Conservation (phyloP, 441 rosid species). For the Theobroma grandiflorum region DNA sequence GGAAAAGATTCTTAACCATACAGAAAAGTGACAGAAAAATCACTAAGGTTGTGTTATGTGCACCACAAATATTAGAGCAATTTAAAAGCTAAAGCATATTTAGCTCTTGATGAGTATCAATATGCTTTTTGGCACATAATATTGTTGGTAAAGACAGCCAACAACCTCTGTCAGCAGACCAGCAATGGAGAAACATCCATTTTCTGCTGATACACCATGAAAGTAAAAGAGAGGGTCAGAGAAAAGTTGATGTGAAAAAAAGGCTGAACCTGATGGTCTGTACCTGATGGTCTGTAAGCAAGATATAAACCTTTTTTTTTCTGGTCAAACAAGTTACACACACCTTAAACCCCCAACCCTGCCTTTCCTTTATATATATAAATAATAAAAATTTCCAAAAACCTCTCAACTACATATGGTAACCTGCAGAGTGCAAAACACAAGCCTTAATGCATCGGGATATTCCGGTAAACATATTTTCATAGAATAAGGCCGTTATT, state of each 20-base stretch:
- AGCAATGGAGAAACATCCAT: constrained; percentile 18
- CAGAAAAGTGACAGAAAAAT: neutral
- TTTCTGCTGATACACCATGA: neutral
- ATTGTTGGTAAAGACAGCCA: neutral
- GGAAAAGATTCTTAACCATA: no score
- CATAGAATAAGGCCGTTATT: neutral
- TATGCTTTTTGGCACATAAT: neutral
- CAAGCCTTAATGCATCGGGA: neutral
- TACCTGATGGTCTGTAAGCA: neutral
- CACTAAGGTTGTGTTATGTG: neutral
- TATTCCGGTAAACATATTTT: neutral
- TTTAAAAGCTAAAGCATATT: neutral
- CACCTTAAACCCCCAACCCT: neutral
- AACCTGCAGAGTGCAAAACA: neutral
- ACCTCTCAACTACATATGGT: neutral
- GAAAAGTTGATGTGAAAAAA: neutral
- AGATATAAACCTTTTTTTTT: no score
- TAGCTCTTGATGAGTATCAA: neutral
- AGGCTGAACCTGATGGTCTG: neutral
- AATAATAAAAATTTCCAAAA: neutral
- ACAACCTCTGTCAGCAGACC: constrained; percentile 10
- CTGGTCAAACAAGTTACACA: neutral
- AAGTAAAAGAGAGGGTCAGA: neutral
- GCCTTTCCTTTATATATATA: neutral
- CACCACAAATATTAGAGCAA: neutral